phyloP scores from a whole-genome alignment of 345 rosid species.

The Eucalyptus curtisii region DNA sequence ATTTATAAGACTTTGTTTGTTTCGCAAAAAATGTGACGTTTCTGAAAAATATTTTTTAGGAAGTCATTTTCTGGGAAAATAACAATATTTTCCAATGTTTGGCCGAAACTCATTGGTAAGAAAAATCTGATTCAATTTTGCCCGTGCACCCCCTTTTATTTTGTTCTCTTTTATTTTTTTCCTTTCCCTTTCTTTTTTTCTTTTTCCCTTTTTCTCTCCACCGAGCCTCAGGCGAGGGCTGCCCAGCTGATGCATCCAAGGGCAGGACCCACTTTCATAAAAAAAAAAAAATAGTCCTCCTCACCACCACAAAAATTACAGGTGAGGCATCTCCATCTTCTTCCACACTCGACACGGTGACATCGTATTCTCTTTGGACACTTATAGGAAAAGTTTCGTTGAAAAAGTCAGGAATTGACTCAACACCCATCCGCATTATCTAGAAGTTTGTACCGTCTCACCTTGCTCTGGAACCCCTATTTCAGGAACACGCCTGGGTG shows the following conservation, averaged over 20 bases:
- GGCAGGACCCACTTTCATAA: neutral
- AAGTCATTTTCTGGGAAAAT: too few relatives aligned
- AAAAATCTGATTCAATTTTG: too few relatives aligned
- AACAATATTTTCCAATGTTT: fast-evolving
- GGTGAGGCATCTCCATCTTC: neutral
- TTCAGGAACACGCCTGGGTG: neutral
- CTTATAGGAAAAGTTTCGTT: neutral
- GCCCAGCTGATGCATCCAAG: neutral
- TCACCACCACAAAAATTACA: neutral
- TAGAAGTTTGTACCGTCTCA: constrained; percentile 46
- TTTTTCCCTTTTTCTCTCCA: neutral
- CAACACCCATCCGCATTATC: neutral
- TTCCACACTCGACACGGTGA: neutral
- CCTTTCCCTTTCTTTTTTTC: fast-evolving
- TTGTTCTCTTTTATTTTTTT: too few relatives aligned
- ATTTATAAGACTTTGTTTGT: constrained; percentile 34
- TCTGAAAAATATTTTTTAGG: fast-evolving
- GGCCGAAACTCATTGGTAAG: too few relatives aligned
- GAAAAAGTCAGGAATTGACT: neutral
- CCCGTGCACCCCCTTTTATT: too few relatives aligned
- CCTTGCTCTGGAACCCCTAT: constrained; percentile 31
- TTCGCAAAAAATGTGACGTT: fast-evolving
- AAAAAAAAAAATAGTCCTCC: neutral
- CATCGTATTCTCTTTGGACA: neutral
- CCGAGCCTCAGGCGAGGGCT: neutral